A percentile compares a stretch with the other conserved stretches of the same genome.
phyloP scores from a whole-genome alignment of 352 stramenopile genomes.

The Phytopythium montanum region DNA sequence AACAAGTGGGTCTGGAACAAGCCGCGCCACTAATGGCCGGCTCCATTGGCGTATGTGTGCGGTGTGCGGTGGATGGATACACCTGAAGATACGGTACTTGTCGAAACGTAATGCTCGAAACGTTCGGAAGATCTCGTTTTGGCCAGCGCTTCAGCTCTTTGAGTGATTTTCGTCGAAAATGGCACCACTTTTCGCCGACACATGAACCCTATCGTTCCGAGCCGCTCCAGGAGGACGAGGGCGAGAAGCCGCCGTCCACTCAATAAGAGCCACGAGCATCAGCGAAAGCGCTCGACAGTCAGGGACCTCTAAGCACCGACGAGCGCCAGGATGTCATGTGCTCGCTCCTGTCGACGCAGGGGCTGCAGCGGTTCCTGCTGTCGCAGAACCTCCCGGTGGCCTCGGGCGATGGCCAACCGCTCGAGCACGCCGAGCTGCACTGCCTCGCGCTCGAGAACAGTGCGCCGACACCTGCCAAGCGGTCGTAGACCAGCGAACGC shows the following conservation, averaged over 20 bases:
- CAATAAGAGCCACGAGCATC: neutral
- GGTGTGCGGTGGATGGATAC: too few relatives aligned
- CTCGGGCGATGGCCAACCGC: constrained; percentile 18
- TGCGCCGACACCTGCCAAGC: constrained; percentile 3
- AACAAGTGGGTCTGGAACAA: constrained; percentile 90
- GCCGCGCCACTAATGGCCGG: constrained; percentile 13
- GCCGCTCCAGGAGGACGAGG: constrained; percentile 1
- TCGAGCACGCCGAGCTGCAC: constrained; percentile 61
- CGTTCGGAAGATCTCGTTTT: too few relatives aligned
- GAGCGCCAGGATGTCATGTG: constrained; percentile 72
- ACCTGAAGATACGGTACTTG: too few relatives aligned
- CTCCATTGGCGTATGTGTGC: too few relatives aligned
- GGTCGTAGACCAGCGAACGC: neutral
- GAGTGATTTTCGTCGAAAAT: too few relatives aligned
- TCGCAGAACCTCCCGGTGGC: constrained; percentile 44
- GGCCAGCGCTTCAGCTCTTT: too few relatives aligned
- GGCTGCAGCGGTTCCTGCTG: constrained; percentile 58
- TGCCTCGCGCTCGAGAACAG: constrained; percentile 25
- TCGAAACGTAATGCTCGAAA: too few relatives aligned
- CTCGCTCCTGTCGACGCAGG: constrained; percentile 67
- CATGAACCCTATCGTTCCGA: too few relatives aligned
- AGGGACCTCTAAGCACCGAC: neutral
- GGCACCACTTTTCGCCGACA: too few relatives aligned
- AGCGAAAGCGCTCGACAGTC: neutral
- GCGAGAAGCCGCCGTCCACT: constrained; percentile 7